Conservation (phyloP, 768 basidiomycete genomes). For the Lentinula edodes region DNA sequence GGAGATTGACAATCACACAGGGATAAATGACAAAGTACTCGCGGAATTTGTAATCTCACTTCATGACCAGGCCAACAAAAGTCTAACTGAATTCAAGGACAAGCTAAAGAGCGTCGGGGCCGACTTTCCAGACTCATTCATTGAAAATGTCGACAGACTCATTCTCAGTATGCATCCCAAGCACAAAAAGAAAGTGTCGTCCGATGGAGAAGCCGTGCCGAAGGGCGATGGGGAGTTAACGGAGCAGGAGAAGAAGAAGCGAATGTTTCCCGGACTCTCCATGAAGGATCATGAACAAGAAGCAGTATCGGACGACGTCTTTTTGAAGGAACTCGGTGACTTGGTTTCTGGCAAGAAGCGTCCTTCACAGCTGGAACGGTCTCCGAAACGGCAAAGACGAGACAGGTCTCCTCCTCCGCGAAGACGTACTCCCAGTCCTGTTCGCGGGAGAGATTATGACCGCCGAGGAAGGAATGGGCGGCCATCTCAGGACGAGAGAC, state of each 20-base stretch:
- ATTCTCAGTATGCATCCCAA: conserved; percentile 94
- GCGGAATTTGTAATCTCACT: conserved; percentile 93
- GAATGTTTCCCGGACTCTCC: conserved; percentile 88
- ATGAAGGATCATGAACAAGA: conserved; percentile 69
- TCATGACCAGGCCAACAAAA: conserved; percentile 75
- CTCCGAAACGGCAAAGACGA: conserved; percentile 58
- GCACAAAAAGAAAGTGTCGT: conserved; percentile 65
- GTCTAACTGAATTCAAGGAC: conserved; percentile 72
- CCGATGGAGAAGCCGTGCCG: conserved; percentile 29
- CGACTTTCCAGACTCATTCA: conserved; percentile 83
- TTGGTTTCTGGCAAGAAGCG: conserved; percentile 74
- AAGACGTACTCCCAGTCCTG: conserved; percentile 58
- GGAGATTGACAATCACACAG: conserved; percentile 86
- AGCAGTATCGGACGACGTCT: conserved; percentile 64
- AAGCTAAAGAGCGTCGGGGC: conserved; percentile 75
- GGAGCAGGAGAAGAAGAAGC: conserved; percentile 73
- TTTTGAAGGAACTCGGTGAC: conserved; percentile 87
- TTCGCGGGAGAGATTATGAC: conserved; percentile 42
- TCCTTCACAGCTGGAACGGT: conserved; percentile 33
- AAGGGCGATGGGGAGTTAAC: conserved; percentile 29
- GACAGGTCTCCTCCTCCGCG: conserved; percentile 44
- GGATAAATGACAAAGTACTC: conserved; percentile 83
- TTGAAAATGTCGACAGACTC: conserved; percentile 91
- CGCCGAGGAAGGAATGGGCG: conserved; percentile 27
- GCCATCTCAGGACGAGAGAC: conserved; percentile 62